Evolutionary conservation across 2,329 filamentous ascomycete genomes (phyloP).

Genomic region (Exophiala mesophila): DNA sequence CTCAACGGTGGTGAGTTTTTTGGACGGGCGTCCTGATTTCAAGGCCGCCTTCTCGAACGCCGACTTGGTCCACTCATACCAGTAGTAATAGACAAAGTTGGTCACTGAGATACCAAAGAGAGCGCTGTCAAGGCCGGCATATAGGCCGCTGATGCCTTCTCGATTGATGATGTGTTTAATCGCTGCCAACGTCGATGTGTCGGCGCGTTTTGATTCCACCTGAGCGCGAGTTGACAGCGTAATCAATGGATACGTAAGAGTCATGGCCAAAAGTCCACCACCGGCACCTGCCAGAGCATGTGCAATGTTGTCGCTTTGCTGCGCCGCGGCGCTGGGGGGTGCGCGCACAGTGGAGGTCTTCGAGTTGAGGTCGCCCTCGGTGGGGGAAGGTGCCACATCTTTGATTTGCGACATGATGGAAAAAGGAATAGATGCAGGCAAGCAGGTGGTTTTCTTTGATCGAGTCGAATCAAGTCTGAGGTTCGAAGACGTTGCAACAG

Average conservation of each 20-base stretch:
- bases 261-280: conserved; percentile 91
- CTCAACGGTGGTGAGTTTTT: conserved; percentile 85
- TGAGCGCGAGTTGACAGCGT: conserved; percentile 96
- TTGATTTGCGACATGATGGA: conserved; percentile 20
- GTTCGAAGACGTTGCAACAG: neutral
- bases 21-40: conserved; percentile 65
- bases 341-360: conserved; percentile 14
- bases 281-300: conserved; percentile 91
- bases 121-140: conserved; percentile 87
- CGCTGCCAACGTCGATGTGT: conserved; percentile 77
- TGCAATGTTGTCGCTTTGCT: conserved; percentile 93
- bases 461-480: no score
- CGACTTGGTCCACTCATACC: conserved; percentile 93
- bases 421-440: neutral
- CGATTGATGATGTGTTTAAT: conserved; percentile 82
- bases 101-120: conserved; percentile 97
- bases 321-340: conserved; percentile 55
- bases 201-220: conserved; percentile 90
- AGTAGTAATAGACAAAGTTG: conserved; percentile 99
- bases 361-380: conserved; percentile 17
- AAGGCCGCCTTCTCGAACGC: conserved; percentile 73
- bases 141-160: conserved; percentile 83
- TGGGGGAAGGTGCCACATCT: conserved; percentile 13
- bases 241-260: conserved; percentile 93
- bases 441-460: no score